Base-by-base conservation (phyloP, 1,139 yeast genomes). In the Hemisphaericaspora lyxosophila region DNA sequence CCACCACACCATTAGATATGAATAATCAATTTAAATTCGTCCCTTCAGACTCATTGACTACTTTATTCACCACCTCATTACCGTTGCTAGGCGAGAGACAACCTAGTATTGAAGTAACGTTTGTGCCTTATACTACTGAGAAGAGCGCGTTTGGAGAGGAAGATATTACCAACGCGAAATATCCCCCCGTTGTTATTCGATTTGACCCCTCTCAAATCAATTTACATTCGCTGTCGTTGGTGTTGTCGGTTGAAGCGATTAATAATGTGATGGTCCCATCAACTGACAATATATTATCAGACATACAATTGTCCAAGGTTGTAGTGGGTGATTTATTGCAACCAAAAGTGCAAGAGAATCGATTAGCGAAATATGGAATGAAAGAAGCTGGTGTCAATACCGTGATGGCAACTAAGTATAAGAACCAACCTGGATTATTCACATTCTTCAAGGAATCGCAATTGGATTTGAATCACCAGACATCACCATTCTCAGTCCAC, bases 121-220 rank as follows among this genome's bases (percentile, higher is more conserved):
- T 78, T 44, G 51, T 65, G n/a, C 83, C 84, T 33, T 7, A 68
- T 76, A 7, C 62, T 57, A 47, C 53, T 46, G 36, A 52, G 47
- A 30, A 48, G 48, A 15, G 51, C 38, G 14, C 38, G 43, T 15
- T 43, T 45, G 19, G 37, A 39, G 5, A 37, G 26, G 46, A 47
- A 11, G 49, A 52, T 33, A 50, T 55, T 40, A n/a, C n/a, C n/a
- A n/a, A n/a, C n/a, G n/a, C n/a, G n/a, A 52, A 59, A 35, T 66
- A 66, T 38, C 83, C 84, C 0, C 77, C 81, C 0, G 59, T 79
- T 3, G 84, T 79, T 50, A 58, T 79, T 35, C 75, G 81, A 78
- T 58, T 73, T 37, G 74, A 70, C 32, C 54, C 76, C 36, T 66
- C 68, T 43, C 62, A 60, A 7, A 64, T 63, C 14, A 57, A 48